Evolutionary conservation across 2,329 filamentous ascomycete species (phyloP).

Genomic region (Cladophialophora bantiana): DNA sequence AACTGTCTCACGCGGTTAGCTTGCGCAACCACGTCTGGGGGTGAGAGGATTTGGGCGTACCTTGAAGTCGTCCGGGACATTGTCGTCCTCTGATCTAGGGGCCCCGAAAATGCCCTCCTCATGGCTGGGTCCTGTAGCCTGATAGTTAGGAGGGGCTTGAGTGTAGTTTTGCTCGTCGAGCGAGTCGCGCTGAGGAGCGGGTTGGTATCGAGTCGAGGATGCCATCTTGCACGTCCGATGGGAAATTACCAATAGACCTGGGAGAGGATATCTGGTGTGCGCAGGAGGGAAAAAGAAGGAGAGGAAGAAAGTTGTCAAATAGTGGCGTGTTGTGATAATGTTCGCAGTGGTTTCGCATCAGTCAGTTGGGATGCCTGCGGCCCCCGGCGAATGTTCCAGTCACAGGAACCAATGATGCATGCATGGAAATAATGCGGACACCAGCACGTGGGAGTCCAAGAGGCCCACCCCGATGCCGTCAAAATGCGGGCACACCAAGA

Average conservation of each 20-base stretch:
- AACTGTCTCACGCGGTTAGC: slow-evolving; percentile 63
- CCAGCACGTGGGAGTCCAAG: slow-evolving; percentile 9
- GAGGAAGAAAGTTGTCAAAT: background rate
- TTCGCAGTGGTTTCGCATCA: background rate
- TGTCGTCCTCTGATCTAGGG: slow-evolving; percentile 78
- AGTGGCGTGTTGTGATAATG: slow-evolving; percentile 16
- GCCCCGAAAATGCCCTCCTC: slow-evolving; percentile 65
- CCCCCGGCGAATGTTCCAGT: slow-evolving; percentile 28
- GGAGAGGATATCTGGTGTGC: background rate
- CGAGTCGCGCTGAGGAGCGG: slow-evolving; percentile 85
- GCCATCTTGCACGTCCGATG: slow-evolving; percentile 29
- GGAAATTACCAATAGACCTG: background rate
- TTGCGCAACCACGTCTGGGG: slow-evolving; percentile 17
- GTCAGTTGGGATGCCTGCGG: slow-evolving; percentile 19
- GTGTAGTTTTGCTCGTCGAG: slow-evolving; percentile 74
- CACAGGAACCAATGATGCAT: slow-evolving; percentile 22
- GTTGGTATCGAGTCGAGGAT: slow-evolving; percentile 73
- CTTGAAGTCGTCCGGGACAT: slow-evolving; percentile 97
- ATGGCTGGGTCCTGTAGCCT: slow-evolving; percentile 62
- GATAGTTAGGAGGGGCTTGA: slow-evolving; percentile 84
- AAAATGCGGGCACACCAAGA: background rate
- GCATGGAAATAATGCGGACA: background rate
- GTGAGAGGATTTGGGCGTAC: slow-evolving; percentile 51
- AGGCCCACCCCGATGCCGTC: background rate
- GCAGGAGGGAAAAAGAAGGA: slow-evolving; percentile 1